These are phyloP conservation scores for Fusarium ambrosium DNA, from an alignment of 2,329 filamentous ascomycete genomes.

Conservation along the genomic window DNA sequence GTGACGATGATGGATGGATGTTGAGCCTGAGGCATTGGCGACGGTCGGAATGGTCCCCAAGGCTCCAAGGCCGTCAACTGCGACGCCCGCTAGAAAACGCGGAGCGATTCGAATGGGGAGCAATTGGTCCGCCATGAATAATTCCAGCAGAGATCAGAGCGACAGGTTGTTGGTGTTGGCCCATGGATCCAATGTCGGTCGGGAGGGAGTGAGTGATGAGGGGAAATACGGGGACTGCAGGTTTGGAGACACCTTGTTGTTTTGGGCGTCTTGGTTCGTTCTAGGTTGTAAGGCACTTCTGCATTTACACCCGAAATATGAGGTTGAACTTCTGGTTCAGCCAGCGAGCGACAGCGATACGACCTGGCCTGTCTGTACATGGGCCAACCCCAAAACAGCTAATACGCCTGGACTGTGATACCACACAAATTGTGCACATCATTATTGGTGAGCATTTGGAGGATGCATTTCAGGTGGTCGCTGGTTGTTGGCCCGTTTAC, in stretches of 20 bases:
- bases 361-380: slow-evolving; percentile 14
- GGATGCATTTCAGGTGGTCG: not conserved
- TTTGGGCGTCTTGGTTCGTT: slow-evolving; percentile 22
- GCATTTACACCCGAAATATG: slow-evolving; percentile 51
- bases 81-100: not conserved
- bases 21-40: slow-evolving; percentile 28
- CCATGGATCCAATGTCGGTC: slow-evolving; percentile 1
- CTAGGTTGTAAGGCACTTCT: slow-evolving; percentile 45
- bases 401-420: slow-evolving; percentile 23
- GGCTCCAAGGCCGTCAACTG: not conserved
- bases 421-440: slow-evolving; percentile 21
- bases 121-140: slow-evolving; percentile 12
- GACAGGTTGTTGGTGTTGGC: not conserved
- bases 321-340: slow-evolving; percentile 44
- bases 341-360: slow-evolving; percentile 10
- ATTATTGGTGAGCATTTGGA: slow-evolving; percentile 17
- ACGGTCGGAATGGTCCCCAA: slow-evolving; percentile 14
- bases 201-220: slow-evolving; percentile 25
- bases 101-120: not conserved
- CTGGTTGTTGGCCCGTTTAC: not conserved
- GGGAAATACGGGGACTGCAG: slow-evolving; percentile 30
- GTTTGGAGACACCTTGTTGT: slow-evolving; percentile 36
- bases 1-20: slow-evolving; percentile 34
- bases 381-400: slow-evolving; percentile 45
- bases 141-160: not conserved